Percentiles rank a stretch among this genome's conserved stretches.
Conservation (phyloP, 345 rosid species). For the Eucalyptus tenuipes region DNA sequence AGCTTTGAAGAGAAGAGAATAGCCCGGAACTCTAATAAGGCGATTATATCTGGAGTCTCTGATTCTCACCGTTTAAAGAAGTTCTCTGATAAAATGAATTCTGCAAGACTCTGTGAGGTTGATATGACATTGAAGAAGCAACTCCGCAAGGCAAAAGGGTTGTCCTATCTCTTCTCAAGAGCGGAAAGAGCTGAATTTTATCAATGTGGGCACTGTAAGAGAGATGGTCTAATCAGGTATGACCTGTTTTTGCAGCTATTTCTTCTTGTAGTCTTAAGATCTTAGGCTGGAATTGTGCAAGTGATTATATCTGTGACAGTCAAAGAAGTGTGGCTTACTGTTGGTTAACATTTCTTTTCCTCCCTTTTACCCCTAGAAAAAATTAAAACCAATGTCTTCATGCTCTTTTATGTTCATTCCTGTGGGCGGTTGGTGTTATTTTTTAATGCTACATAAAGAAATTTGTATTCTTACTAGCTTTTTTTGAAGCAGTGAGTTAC, state of each 20-base stretch:
- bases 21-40: conserved; percentile 41
- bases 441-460: not conserved
- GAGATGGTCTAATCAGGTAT: conserved; percentile 65
- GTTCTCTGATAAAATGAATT: not conserved
- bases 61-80: conserved; percentile 10
- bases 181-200: conserved; percentile 62
- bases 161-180: conserved; percentile 62
- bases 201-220: conserved; percentile 78
- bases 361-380: not conserved
- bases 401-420: not conserved
- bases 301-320: not conserved
- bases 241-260: not conserved
- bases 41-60: conserved; percentile 22
- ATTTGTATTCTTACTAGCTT: not conserved
- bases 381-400: not conserved
- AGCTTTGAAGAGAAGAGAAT: conserved; percentile 87
- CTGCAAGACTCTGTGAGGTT: not conserved
- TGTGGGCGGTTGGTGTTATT: not conserved
- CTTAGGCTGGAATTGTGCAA: not conserved
- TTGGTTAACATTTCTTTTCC: not conserved
- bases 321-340: not conserved
- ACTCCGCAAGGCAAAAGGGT: conserved; percentile 41
- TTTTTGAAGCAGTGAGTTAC: not conserved
- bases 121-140: conserved; percentile 7
- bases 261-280: not conserved